Conservation (phyloP, 2,329 filamentous ascomycete species). For the Raffaelea ambrosiae region DNA sequence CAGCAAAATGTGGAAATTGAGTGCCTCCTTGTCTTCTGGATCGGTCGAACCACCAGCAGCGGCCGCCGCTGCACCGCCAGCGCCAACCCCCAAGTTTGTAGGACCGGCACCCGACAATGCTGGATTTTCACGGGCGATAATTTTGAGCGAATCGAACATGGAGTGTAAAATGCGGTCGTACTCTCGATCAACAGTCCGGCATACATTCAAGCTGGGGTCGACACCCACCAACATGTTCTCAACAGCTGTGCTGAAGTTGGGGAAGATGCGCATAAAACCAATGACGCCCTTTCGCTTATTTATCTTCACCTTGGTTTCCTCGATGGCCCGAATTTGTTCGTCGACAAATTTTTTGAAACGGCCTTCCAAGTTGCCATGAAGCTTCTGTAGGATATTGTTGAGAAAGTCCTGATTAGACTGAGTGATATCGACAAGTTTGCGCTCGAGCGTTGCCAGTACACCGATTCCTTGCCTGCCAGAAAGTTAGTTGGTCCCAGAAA, state of each 20-base stretch:
- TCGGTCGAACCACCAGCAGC: constrained; percentile 31
- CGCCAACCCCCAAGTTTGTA: constrained; percentile 31
- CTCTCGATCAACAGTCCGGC: constrained; percentile 73
- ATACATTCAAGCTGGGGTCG: constrained; percentile 52
- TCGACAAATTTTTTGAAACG: constrained; percentile 86
- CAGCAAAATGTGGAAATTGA: constrained; percentile 94
- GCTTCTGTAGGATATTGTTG: constrained; percentile 65
- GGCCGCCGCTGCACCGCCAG: constrained; percentile 20
- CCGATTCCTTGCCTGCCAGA: constrained; percentile 71
- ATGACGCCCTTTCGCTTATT: constrained; percentile 98
- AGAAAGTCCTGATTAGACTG: constrained; percentile 93
- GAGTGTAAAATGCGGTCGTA: constrained; percentile 84
- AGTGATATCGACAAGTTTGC: constrained; percentile 67
- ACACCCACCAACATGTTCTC: constrained; percentile 69
- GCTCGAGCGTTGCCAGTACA: constrained; percentile 71
- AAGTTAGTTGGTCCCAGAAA: background rate
- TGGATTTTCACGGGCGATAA: constrained; percentile 71
- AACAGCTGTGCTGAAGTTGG: constrained; percentile 70
- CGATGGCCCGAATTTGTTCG: constrained; percentile 88
- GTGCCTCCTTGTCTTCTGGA: constrained; percentile 85
- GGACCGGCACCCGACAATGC: constrained; percentile 19
- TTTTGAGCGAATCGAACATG: constrained; percentile 96
- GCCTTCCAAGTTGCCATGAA: constrained; percentile 64
- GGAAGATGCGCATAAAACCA: constrained; percentile 89
- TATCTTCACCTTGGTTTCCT: constrained; percentile 97